These are phyloP conservation scores for Penicillium parvum DNA, from an alignment of 495 filamentous ascomycete species.

Conservation along the genomic window DNA sequence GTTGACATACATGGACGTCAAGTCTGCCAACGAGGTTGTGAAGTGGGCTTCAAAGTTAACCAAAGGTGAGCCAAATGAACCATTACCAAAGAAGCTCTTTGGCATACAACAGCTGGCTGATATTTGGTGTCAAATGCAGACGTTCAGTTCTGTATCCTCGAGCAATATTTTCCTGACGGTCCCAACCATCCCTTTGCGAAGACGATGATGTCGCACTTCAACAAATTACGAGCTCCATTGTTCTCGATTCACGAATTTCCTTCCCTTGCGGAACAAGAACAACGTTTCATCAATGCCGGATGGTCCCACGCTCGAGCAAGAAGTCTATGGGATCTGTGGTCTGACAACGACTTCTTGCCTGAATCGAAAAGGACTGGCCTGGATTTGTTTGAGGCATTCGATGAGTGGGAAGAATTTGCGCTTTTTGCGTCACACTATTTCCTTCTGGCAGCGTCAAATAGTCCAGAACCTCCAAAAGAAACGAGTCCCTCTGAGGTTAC, in stretches of 20 bases:
- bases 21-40: constrained; percentile 69
- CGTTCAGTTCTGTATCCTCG: constrained; percentile 75
- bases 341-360: constrained; percentile 55
- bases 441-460: constrained; percentile 58
- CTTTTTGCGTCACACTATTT: constrained; percentile 86
- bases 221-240: constrained; percentile 72
- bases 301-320: constrained; percentile 59
- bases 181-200: constrained; percentile 74
- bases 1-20: constrained; percentile 80
- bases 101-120: too few relatives aligned
- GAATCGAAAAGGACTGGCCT: constrained; percentile 50
- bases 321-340: constrained; percentile 79
- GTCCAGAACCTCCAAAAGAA: neutral
- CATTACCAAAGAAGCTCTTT: too few relatives aligned
- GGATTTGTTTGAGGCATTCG: constrained; percentile 74
- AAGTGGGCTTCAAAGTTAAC: constrained; percentile 61
- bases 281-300: constrained; percentile 59
- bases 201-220: constrained; percentile 83
- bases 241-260: constrained; percentile 70
- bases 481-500: neutral
- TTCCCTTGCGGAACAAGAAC: constrained; percentile 54
- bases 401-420: constrained; percentile 95
- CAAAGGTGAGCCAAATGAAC: constrained; percentile 45
- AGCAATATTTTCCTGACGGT: constrained; percentile 80
- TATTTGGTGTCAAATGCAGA: too few relatives aligned